Evolutionary conservation across 2,329 filamentous ascomycete species (phyloP).

Genomic region (Colletotrichum kahawae): DNA sequence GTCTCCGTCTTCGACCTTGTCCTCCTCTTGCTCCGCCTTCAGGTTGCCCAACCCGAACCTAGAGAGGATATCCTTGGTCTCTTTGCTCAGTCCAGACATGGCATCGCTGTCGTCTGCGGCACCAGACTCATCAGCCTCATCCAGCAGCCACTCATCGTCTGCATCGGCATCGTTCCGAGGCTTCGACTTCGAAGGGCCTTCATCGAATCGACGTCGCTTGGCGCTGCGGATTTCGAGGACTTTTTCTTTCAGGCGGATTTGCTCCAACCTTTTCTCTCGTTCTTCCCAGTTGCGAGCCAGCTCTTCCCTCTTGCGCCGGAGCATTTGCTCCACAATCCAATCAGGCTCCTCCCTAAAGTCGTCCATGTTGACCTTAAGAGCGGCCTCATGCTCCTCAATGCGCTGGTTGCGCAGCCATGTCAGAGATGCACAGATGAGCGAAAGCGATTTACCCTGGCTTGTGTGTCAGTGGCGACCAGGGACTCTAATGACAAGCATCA

Average conservation of each 20-base stretch:
- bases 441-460: constrained; percentile 81
- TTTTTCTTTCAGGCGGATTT: constrained; percentile 67
- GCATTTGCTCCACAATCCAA: constrained; percentile 83
- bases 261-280: constrained; percentile 73
- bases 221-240: constrained; percentile 56
- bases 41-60: constrained; percentile 58
- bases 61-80: constrained; percentile 76
- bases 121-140: constrained; percentile 65
- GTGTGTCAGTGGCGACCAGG: constrained; percentile 10
- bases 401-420: constrained; percentile 92
- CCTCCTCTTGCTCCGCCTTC: constrained; percentile 42
- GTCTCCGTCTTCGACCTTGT: constrained; percentile 56
- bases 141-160: constrained; percentile 76
- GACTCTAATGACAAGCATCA: background rate
- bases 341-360: constrained; percentile 72
- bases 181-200: constrained; percentile 25
- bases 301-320: constrained; percentile 70
- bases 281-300: constrained; percentile 72
- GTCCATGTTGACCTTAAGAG: constrained; percentile 47
- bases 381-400: constrained; percentile 60
- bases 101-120: constrained; percentile 39
- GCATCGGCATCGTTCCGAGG: constrained; percentile 36
- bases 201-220: constrained; percentile 52
- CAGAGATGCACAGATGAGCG: constrained; percentile 85
- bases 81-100: constrained; percentile 69